These are phyloP conservation scores for Rhypophila decipiens DNA, from an alignment of 495 filamentous ascomycete genomes.

Conservation along the genomic window DNA sequence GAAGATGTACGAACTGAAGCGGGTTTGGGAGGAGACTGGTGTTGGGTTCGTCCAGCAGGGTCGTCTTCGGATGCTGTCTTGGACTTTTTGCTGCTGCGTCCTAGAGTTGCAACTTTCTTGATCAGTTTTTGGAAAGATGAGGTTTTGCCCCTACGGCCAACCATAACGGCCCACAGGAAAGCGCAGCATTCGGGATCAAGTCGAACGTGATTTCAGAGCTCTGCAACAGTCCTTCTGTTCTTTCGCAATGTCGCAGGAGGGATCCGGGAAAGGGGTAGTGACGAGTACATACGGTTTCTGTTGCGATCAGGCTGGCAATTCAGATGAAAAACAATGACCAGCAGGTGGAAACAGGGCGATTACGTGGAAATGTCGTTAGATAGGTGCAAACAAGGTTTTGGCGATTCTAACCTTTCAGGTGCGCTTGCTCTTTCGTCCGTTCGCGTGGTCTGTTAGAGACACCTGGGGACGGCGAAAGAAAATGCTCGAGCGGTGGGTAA, in stretches of 20 bases:
- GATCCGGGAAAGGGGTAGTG: neutral
- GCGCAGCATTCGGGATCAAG: neutral
- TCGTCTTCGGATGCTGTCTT: neutral
- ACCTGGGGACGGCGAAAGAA: constrained; percentile 2
- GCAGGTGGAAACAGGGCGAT: neutral
- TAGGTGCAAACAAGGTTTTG: no score
- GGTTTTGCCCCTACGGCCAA: constrained; percentile 2
- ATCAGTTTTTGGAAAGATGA: constrained; percentile 22
- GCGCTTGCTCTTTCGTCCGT: neutral
- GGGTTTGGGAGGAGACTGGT: neutral
- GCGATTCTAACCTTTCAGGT: no score
- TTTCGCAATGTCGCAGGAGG: neutral
- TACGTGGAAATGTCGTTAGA: no score
- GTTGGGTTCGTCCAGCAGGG: neutral
- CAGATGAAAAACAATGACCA: neutral
- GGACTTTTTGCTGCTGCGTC: constrained; percentile 6
- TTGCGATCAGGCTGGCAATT: neutral
- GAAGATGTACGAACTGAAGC: constrained; percentile 2
- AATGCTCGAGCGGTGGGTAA: constrained; percentile 7
- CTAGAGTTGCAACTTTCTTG: constrained; percentile 11
- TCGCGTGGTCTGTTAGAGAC: constrained; percentile 7
- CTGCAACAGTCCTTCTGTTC: neutral
- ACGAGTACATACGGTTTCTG: neutral
- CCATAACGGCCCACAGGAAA: constrained; percentile 9
- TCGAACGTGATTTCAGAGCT: neutral